These are phyloP conservation scores for Pezicula carpinea DNA, from an alignment of 2,329 filamentous ascomycete genomes.

Conservation along the genomic window DNA sequence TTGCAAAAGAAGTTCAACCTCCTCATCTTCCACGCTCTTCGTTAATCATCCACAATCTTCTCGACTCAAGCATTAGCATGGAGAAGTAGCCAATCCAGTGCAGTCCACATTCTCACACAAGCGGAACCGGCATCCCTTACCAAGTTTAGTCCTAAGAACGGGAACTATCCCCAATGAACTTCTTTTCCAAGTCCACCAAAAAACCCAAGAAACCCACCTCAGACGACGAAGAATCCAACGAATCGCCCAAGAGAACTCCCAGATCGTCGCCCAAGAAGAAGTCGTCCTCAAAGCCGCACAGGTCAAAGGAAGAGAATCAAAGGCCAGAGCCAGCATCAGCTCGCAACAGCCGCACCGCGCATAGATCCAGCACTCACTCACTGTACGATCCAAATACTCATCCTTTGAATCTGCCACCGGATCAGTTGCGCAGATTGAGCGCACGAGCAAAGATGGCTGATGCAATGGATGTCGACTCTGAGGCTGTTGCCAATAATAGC, in stretches of 20 bases:
- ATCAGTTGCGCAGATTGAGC: constrained; percentile 76
- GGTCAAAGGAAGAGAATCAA: constrained; percentile 22
- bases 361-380: constrained; percentile 20
- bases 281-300: constrained; percentile 20
- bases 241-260: constrained; percentile 11
- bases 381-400: constrained; percentile 65
- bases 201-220: constrained; percentile 27
- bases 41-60: too few species aligned
- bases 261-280: constrained; percentile 25
- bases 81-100: too few species aligned
- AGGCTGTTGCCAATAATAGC: constrained; percentile 38
- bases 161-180: constrained; percentile 22
- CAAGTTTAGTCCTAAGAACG: too few species aligned
- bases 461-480: constrained; percentile 71
- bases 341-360: constrained; percentile 24
- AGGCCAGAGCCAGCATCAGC: constrained; percentile 21
- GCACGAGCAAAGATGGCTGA: constrained; percentile 56
- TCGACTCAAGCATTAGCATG: too few species aligned
- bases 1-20: too few species aligned
- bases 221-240: constrained; percentile 19
- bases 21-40: too few species aligned
- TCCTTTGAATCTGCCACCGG: constrained; percentile 84
- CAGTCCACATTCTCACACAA: too few species aligned
- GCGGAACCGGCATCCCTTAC: too few species aligned
- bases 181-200: constrained; percentile 30